These are phyloP conservation scores for Dothistroma septosporum DNA, from an alignment of 2,329 filamentous ascomycete species.

Conservation along the genomic window DNA sequence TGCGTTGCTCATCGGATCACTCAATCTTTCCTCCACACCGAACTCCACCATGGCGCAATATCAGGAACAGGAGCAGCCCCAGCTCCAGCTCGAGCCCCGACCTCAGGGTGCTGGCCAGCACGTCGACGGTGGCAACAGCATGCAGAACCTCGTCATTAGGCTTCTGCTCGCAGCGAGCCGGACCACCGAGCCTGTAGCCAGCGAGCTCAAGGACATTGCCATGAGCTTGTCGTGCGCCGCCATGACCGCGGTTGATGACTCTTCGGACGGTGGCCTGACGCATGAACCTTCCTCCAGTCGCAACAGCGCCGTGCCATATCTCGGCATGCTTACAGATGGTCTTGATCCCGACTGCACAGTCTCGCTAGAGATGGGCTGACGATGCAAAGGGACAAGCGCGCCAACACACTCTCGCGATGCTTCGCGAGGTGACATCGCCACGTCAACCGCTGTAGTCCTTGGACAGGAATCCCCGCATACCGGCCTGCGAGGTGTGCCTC, in stretches of 20 bases:
- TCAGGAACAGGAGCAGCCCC: background rate
- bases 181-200: background rate
- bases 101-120: background rate
- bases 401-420: background rate
- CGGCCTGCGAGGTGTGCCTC: background rate
- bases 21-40: background rate
- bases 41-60: background rate
- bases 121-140: background rate
- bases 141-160: background rate
- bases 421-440: background rate
- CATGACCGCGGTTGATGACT: background rate
- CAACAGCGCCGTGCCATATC: background rate
- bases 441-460: background rate
- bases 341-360: background rate
- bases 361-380: background rate
- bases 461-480: background rate
- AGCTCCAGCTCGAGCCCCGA: background rate
- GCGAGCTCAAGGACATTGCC: slow-evolving; percentile 2
- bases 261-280: background rate
- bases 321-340: background rate
- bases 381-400: background rate
- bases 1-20: background rate
- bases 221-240: background rate
- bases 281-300: background rate
- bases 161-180: background rate